Percentiles rank a stretch among this genome's conserved stretches.
phyloP scores from a whole-genome alignment of 805 yeast genomes.

The Saccharomyces kudriavzevii region DNA sequence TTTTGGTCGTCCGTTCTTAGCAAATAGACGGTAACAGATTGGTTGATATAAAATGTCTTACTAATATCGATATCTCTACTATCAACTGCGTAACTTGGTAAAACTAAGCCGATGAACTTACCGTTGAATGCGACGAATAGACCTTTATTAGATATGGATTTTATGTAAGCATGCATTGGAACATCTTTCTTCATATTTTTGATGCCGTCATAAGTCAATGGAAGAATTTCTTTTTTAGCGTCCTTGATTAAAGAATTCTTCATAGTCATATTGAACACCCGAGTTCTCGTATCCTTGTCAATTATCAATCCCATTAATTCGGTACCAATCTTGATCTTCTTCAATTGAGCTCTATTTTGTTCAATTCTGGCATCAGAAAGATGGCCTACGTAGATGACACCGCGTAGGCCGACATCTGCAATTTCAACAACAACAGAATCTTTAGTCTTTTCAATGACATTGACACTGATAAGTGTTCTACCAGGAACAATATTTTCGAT shows the following conservation, averaged over 20 bases:
- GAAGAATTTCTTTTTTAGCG: conserved; percentile 47
- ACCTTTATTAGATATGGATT: conserved; percentile 71
- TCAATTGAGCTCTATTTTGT: conserved; percentile 58
- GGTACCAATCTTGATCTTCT: conserved; percentile 57
- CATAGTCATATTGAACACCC: conserved; percentile 53
- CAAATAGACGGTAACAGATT: conserved; percentile 64
- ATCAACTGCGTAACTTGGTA: conserved; percentile 61
- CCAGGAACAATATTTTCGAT: conserved; percentile 50
- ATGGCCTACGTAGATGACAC: conserved; percentile 68
- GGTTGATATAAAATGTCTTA: conserved; percentile 50
- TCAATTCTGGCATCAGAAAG: conserved; percentile 69
- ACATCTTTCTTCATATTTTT: conserved; percentile 34
- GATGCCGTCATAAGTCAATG: conserved; percentile 53
- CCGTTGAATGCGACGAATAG: conserved; percentile 77
- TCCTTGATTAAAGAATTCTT: conserved; percentile 63
- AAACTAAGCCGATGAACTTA: conserved; percentile 71
- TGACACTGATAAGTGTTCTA: conserved; percentile 48
- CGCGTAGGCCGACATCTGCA: conserved; percentile 44
- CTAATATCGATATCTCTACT: conserved; percentile 46
- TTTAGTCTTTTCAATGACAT: conserved; percentile 65
- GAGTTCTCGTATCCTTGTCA: conserved; percentile 54
- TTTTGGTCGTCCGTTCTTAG: conserved; percentile 60
- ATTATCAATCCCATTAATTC: conserved; percentile 52
- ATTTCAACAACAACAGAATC: conserved; percentile 64
- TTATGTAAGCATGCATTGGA: conserved; percentile 63